phyloP scores from a whole-genome alignment of 108 stramenopile genomes.

The Pseudonitzschia delicatissima region DNA sequence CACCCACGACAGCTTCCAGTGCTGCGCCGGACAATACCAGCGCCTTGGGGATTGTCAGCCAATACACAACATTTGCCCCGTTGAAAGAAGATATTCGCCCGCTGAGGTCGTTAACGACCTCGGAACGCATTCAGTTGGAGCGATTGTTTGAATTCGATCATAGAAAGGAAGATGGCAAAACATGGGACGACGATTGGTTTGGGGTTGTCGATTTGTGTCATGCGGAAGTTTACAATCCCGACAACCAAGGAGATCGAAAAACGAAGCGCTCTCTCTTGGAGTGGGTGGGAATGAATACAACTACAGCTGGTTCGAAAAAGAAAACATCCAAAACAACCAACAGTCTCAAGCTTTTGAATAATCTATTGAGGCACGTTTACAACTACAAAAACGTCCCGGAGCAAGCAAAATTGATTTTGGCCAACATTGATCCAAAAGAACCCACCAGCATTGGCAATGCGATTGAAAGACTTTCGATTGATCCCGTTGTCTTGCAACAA shows the following conservation, averaged over 20 bases:
- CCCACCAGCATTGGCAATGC: constrained; percentile 34
- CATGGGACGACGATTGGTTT: constrained; percentile 78
- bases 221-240: constrained; percentile 65
- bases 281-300: constrained; percentile 11
- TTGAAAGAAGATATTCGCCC: constrained; percentile 6
- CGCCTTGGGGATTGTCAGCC: neutral
- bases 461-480: constrained; percentile 57
- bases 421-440: constrained; percentile 26
- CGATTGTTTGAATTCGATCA: constrained; percentile 2
- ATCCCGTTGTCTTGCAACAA: constrained; percentile 68
- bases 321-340: neutral
- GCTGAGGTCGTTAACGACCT: neutral
- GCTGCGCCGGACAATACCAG: neutral
- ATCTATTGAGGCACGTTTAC: constrained; percentile 55
- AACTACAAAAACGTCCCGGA: constrained; percentile 56
- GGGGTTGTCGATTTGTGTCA: constrained; percentile 66
- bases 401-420: constrained; percentile 65
- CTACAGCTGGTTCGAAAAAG: constrained; percentile 21
- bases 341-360: constrained; percentile 50
- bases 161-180: constrained; percentile 28
- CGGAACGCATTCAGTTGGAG: constrained; percentile 8
- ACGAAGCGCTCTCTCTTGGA: constrained; percentile 33
- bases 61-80: neutral
- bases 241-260: constrained; percentile 26
- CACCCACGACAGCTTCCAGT: neutral